Conservation (phyloP, 78 protist genomes). For the Dictyostelium purpureum region DNA sequence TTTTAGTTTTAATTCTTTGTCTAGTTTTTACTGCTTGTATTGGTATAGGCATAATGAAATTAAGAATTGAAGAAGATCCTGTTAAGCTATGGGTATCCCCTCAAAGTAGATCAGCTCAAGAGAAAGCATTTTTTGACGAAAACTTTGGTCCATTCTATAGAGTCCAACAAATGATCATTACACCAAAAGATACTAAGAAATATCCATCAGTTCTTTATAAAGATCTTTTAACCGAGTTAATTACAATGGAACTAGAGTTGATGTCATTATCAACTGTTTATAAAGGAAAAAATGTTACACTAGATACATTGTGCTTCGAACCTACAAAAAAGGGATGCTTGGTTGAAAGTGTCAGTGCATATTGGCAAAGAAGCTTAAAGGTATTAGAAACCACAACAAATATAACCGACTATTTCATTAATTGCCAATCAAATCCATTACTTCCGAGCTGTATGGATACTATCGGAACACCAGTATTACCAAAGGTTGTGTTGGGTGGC, state of each 20-base stretch:
- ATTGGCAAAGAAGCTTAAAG: conserved; percentile 3
- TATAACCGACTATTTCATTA: neutral
- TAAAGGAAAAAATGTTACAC: neutral
- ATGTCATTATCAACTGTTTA: neutral
- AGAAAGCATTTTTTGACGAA: conserved; percentile 50
- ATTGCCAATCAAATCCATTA: neutral
- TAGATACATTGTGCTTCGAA: conserved; percentile 21
- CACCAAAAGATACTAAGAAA: neutral
- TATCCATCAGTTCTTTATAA: neutral
- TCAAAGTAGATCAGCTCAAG: conserved; percentile 14
- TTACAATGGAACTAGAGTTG: neutral
- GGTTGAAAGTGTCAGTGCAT: conserved; percentile 32
- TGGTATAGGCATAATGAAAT: conserved; percentile 10
- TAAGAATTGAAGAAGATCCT: conserved; percentile 41
- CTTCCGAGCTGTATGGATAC: conserved; percentile 16
- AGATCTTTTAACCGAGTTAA: neutral
- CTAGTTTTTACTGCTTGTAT: neutral
- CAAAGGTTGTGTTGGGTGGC: conserved; percentile 27
- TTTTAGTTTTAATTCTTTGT: neutral
- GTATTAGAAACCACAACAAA: neutral
- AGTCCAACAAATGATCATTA: conserved; percentile 45
- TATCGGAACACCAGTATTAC: conserved; percentile 22
- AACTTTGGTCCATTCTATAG: conserved; percentile 77
- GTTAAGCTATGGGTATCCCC: conserved; percentile 65
- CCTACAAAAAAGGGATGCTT: conserved; percentile 51